These are phyloP conservation scores for Hypoxylon trugodes DNA, from an alignment of 495 filamentous ascomycete species.

Conservation along the genomic window DNA sequence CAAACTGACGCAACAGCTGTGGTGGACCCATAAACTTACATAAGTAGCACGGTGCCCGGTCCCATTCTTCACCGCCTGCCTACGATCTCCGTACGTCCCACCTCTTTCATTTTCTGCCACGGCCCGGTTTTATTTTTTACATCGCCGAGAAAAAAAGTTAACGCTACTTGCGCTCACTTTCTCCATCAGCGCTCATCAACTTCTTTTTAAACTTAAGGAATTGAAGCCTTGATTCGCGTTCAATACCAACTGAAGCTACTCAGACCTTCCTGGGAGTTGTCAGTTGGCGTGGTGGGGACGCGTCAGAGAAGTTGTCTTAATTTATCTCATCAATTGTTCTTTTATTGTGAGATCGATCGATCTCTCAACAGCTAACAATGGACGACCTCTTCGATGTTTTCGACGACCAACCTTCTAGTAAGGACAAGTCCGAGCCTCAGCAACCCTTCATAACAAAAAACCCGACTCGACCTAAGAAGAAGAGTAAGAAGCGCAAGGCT, in stretches of 20 bases:
- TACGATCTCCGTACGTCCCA: slow-evolving; percentile 11
- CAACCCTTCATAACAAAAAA: slow-evolving; percentile 45
- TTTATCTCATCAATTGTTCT: neutral
- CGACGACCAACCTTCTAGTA: slow-evolving; percentile 58
- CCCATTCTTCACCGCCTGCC: slow-evolving; percentile 32
- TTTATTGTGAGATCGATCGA: neutral
- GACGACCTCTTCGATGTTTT: slow-evolving; percentile 89
- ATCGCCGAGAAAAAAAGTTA: slow-evolving; percentile 23
- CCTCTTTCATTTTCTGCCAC: slow-evolving; percentile 33
- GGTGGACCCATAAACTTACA: neutral
- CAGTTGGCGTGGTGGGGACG: neutral
- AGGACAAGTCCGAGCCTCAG: slow-evolving; percentile 57
- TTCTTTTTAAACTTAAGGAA: neutral
- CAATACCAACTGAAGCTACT: neutral
- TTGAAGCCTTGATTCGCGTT: neutral
- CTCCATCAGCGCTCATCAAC: neutral
- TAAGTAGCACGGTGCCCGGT: neutral
- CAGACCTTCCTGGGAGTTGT: neutral
- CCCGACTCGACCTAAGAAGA: slow-evolving; percentile 55
- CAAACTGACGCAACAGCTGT: neutral
- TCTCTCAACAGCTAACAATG: slow-evolving; percentile 55
- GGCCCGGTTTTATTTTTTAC: slow-evolving; percentile 27
- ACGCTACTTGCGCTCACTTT: neutral
- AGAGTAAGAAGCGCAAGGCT: slow-evolving; percentile 81
- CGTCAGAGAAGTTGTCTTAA: neutral